A percentile compares a stretch with the other conserved stretches of the same genome.
Evolutionary conservation across 2,329 filamentous ascomycete genomes (phyloP).

Genomic region (Aphanoascus verrucosus): DNA sequence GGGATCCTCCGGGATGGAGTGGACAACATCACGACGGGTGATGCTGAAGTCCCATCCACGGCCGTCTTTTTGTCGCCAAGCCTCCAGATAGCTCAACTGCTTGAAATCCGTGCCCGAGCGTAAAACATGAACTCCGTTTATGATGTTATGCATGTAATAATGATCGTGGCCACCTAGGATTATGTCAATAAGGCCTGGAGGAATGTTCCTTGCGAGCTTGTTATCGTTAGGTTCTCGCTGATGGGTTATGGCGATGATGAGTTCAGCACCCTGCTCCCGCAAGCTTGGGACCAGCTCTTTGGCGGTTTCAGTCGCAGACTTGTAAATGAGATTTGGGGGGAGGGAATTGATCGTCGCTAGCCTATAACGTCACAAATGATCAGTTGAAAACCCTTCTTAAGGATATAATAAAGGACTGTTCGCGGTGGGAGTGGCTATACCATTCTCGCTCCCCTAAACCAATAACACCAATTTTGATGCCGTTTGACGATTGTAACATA

Average conservation of each 20-base stretch:
- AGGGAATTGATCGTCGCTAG: constrained; percentile 79
- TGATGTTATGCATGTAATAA: constrained; percentile 65
- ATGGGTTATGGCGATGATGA: constrained; percentile 73
- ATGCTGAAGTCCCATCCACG: constrained; percentile 70
- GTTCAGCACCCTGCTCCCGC: constrained; percentile 65
- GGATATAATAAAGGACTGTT: background rate
- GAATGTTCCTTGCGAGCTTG: constrained; percentile 63
- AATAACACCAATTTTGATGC: constrained; percentile 74
- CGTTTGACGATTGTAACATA: constrained; percentile 70
- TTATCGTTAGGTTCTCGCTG: constrained; percentile 82
- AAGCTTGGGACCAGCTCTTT: constrained; percentile 63
- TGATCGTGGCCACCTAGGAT: constrained; percentile 86
- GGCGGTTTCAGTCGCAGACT: constrained; percentile 64
- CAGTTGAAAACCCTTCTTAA: background rate
- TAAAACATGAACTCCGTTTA: constrained; percentile 74
- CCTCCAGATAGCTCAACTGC: constrained; percentile 79
- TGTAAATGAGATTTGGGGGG: constrained; percentile 71
- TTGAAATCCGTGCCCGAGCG: constrained; percentile 86
- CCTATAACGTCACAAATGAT: constrained; percentile 27
- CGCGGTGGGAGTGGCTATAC: constrained; percentile 26
- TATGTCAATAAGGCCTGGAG: constrained; percentile 66
- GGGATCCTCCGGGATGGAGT: constrained; percentile 54
- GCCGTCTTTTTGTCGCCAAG: constrained; percentile 45
- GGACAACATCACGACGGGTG: constrained; percentile 60
- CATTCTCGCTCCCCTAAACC: constrained; percentile 81